Evolutionary conservation across 345 rosid species (phyloP).

Genomic region (Carallia brachiata): DNA sequence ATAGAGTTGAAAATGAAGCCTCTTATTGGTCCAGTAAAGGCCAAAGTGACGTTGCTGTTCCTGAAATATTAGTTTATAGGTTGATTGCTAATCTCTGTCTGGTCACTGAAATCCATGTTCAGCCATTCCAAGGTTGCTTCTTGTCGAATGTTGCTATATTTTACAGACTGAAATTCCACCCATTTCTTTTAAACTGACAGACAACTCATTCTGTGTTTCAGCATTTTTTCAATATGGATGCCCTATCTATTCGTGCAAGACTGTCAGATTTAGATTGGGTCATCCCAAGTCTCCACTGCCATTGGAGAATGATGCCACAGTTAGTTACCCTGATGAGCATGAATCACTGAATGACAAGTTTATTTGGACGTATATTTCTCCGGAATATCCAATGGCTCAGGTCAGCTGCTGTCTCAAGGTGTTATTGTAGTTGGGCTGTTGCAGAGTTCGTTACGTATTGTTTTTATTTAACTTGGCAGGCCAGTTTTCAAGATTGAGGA

Average conservation of each 20-base stretch:
- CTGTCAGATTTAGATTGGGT: conserved; percentile 40
- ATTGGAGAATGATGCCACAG: neutral
- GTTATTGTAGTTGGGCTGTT: too few relatives aligned
- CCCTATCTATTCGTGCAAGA: conserved; percentile 39
- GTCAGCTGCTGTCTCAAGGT: conserved; percentile 2
- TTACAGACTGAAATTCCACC: neutral
- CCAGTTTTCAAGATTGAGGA: too few relatives aligned
- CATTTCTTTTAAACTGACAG: conserved; percentile 14
- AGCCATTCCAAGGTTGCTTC: conserved; percentile 39
- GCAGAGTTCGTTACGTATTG: too few relatives aligned
- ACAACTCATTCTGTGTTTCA: conserved; percentile 12
- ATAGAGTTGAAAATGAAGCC: conserved; percentile 24
- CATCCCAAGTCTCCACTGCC: conserved; percentile 20
- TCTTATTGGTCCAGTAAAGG: conserved; percentile 50
- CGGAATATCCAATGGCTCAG: conserved; percentile 42
- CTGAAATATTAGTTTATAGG: conserved; percentile 39
- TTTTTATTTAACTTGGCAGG: too few relatives aligned
- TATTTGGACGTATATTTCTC: conserved; percentile 41
- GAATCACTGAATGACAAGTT: conserved; percentile 15
- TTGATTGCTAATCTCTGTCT: conserved; percentile 35
- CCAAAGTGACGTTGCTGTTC: conserved; percentile 22
- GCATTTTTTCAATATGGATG: conserved; percentile 42
- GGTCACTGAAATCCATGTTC: conserved; percentile 36
- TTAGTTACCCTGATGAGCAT: conserved; percentile 8
- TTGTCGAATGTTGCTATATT: neutral